Evolutionary conservation across 768 basidiomycete species (phyloP).

Genomic region (Boletus sp.): DNA sequence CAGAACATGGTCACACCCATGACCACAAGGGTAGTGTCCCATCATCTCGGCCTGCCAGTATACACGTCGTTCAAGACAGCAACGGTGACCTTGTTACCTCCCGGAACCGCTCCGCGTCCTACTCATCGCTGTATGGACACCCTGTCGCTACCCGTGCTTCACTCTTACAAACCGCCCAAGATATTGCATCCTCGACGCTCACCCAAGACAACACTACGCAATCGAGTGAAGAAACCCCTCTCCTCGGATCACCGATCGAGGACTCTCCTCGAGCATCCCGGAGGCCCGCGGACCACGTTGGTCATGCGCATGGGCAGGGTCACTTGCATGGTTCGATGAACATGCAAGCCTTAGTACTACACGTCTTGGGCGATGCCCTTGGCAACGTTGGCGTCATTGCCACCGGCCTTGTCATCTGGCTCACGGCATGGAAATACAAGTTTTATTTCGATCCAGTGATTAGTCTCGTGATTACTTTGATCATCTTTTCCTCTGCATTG

Average conservation of each 20-base stretch:
- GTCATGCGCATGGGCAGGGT: conserved; percentile 24
- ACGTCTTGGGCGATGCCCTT: conserved; percentile 94
- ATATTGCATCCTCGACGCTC: conserved; percentile 50
- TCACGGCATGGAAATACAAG: conserved; percentile 78
- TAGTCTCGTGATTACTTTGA: conserved; percentile 89
- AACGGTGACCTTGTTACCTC: conserved; percentile 23
- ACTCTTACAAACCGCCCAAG: conserved; percentile 79
- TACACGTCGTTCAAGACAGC: conserved; percentile 17
- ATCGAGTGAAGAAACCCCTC: conserved; percentile 43
- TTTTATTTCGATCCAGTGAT: conserved; percentile 93
- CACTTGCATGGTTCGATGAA: conserved; percentile 82
- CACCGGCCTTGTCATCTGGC: conserved; percentile 93
- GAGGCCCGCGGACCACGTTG: conserved; percentile 17
- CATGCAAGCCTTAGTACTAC: conserved; percentile 92
- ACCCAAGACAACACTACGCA: conserved; percentile 5
- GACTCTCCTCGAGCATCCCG: conserved; percentile 1
- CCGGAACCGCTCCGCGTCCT: conserved; percentile 41
- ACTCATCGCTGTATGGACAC: conserved; percentile 68
- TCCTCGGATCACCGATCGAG: conserved; percentile 28
- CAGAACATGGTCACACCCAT: conserved; percentile 67
- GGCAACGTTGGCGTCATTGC: conserved; percentile 98
- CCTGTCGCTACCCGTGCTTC: conserved; percentile 69
- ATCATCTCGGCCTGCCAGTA: conserved; percentile 40
- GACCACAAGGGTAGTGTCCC: conserved; percentile 37
- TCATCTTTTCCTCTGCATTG: conserved; percentile 94